These are phyloP conservation scores for Tricladium varicosporioides DNA, from an alignment of 2,329 filamentous ascomycete genomes.

Conservation along the genomic window DNA sequence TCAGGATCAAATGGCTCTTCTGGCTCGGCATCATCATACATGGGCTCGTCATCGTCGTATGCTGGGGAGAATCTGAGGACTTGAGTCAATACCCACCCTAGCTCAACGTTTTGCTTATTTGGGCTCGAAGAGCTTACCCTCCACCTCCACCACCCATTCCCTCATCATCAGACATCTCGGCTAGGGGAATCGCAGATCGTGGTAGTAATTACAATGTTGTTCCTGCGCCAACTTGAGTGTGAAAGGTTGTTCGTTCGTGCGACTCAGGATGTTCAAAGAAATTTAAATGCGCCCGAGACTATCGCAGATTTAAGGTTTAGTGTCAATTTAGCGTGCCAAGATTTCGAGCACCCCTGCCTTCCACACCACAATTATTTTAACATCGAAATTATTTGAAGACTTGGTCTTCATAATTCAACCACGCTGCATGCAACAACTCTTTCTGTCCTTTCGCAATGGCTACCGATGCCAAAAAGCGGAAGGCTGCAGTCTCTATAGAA, in stretches of 20 bases:
- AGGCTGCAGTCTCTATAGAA: conserved; percentile 15
- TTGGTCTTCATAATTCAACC: conserved; percentile 3
- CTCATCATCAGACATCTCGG: conserved; percentile 68
- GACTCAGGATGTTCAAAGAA: conserved; percentile 18
- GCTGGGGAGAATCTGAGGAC: conserved; percentile 62
- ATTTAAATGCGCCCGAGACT: conserved; percentile 12
- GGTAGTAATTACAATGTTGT: neutral
- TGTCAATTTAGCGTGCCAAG: conserved; percentile 29
- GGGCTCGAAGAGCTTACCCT: conserved; percentile 45
- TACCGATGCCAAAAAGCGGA: conserved; percentile 24
- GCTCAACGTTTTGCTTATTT: conserved; percentile 44
- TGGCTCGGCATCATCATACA: conserved; percentile 55
- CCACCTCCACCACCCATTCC: conserved; percentile 51
- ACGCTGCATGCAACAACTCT: neutral
- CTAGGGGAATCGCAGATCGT: conserved; percentile 1
- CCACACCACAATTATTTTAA: neutral
- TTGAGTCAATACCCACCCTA: conserved; percentile 39
- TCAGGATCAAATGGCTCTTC: conserved; percentile 55
- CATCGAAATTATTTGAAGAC: neutral
- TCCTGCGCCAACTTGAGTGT: neutral
- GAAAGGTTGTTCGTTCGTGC: conserved; percentile 5
- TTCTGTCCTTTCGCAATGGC: conserved; percentile 21
- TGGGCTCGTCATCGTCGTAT: conserved; percentile 66
- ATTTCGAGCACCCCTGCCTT: conserved; percentile 5
- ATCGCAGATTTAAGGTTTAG: conserved; percentile 30